Evolutionary conservation across 2,329 filamentous ascomycete species (phyloP).

Genomic region (Talaromyces sp.): DNA sequence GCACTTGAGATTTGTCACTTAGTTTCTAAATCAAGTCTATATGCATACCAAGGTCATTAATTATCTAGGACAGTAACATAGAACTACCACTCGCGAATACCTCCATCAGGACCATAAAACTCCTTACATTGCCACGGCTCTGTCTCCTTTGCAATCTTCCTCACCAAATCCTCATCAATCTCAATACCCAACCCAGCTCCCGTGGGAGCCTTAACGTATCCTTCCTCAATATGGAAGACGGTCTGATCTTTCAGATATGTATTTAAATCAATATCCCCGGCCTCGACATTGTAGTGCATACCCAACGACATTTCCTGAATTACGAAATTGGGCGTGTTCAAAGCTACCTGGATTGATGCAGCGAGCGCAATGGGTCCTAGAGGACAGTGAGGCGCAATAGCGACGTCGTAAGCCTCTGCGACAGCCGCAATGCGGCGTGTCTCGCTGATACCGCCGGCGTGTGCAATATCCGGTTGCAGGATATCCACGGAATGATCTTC

Average conservation of each 20-base stretch:
- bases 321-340: constrained; percentile 58
- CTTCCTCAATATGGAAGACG: constrained; percentile 62
- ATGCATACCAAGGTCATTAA: neutral
- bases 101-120: constrained; percentile 63
- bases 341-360: constrained; percentile 63
- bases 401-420: constrained; percentile 68
- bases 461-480: constrained; percentile 66
- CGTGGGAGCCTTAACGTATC: constrained; percentile 57
- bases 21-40: neutral
- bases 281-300: constrained; percentile 68
- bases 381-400: constrained; percentile 68
- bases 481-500: constrained; percentile 65
- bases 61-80: neutral
- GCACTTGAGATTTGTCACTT: neutral
- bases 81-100: constrained; percentile 62
- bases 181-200: constrained; percentile 65
- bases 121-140: constrained; percentile 62
- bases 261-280: constrained; percentile 58
- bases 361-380: constrained; percentile 68
- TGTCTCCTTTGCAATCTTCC: constrained; percentile 53
- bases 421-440: constrained; percentile 63
- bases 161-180: constrained; percentile 63
- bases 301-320: constrained; percentile 76
- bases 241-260: constrained; percentile 62
- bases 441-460: constrained; percentile 69